Conservation (phyloP, 2,329 filamentous ascomycete species). For the Dactylellina parvicollis region DNA sequence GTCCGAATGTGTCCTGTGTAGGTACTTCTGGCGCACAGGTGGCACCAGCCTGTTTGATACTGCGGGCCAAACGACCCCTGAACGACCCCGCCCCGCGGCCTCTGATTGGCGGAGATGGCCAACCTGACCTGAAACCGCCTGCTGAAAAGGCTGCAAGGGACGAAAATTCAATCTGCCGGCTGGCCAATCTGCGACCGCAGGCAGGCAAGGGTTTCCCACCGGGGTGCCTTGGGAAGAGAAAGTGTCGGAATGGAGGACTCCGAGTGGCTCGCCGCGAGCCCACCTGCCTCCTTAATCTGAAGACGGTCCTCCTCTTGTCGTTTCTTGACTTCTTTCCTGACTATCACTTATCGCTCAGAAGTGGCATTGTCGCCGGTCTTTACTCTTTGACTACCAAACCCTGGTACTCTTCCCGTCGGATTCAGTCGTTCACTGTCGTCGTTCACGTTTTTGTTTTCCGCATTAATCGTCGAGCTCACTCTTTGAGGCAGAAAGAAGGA, state of each 20-base stretch:
- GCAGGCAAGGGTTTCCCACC: not conserved
- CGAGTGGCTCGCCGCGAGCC: constrained; percentile 18
- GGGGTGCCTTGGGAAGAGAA: not conserved
- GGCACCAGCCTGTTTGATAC: constrained; percentile 41
- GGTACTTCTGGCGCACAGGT: constrained; percentile 9
- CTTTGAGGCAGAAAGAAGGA: not conserved
- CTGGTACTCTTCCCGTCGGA: constrained; percentile 15
- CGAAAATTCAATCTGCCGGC: constrained; percentile 14
- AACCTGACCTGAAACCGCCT: constrained; percentile 14
- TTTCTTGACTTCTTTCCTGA: constrained; percentile 14
- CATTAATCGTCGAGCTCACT: not conserved
- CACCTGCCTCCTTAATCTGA: constrained; percentile 48
- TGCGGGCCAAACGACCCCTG: constrained; percentile 33
- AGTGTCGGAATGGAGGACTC: constrained; percentile 22
- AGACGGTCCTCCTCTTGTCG: constrained; percentile 19
- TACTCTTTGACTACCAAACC: not conserved
- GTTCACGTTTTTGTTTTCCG: too few species aligned
- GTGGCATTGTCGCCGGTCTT: constrained; percentile 25
- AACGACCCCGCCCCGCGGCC: not conserved
- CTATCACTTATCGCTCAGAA: constrained; percentile 21
- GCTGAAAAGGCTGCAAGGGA: constrained; percentile 39
- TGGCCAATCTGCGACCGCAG: constrained; percentile 26
- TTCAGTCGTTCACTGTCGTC: constrained; percentile 11
- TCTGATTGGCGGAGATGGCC: constrained; percentile 23
- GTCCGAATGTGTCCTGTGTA: not conserved